phyloP scores from a whole-genome alignment of 1,284 basidiomycete genomes.

The Agaricales sp. region DNA sequence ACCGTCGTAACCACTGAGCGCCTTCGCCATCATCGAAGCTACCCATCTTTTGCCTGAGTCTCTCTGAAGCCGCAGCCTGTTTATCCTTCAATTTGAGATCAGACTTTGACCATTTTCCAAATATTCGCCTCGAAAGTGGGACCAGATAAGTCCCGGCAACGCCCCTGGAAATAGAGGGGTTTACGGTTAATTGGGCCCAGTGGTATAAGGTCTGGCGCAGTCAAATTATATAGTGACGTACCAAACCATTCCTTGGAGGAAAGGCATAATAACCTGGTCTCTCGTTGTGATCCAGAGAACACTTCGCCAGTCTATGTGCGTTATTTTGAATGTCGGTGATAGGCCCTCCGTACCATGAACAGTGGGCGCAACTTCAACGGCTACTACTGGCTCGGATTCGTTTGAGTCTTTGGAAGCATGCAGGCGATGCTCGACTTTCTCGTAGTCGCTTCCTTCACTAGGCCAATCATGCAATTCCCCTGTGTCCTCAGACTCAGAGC shows the following conservation, averaged over 20 bases:
- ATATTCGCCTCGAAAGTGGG: neutral
- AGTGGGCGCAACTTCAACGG: neutral
- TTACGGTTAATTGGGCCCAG: too few relatives aligned
- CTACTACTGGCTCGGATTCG: neutral
- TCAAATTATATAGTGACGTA: neutral
- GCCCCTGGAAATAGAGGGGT: neutral
- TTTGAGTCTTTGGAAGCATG: neutral
- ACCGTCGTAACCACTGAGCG: neutral
- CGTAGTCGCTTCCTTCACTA: neutral
- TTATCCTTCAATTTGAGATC: neutral
- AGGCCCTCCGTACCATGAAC: neutral
- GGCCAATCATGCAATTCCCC: neutral
- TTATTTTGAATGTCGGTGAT: neutral
- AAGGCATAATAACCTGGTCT: conserved; percentile 1
- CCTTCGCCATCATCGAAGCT: neutral
- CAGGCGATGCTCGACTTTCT: neutral
- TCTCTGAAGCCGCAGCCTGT: neutral
- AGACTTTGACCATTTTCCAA: neutral
- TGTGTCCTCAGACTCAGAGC: neutral
- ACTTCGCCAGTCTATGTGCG: neutral
- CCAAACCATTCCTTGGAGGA: conserved; percentile 1
- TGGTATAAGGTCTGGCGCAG: neutral
- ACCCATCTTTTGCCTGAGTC: neutral
- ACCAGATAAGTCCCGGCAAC: neutral
- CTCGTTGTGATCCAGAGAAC: neutral